Evolutionary conservation across 495 filamentous ascomycete genomes (phyloP), one percentile per base, ranked within the genome.

Genomic region (Aspergillus nidulans): DNA sequence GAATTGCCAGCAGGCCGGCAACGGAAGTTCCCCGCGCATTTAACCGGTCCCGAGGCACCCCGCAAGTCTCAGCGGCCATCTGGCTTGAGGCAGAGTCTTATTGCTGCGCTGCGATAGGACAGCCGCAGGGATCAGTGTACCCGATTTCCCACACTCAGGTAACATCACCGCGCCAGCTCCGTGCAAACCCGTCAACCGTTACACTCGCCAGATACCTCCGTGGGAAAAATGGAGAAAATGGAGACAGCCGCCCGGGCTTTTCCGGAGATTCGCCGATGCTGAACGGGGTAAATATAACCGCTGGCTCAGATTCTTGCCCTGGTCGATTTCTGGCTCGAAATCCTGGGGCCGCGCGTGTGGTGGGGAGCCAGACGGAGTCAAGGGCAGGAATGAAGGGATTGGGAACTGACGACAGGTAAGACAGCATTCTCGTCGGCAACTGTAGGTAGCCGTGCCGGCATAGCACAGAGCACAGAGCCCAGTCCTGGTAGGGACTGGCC

Each of bases 11-110:
- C 10, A 16, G 6, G 21, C 61, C 61, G 61, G 58, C 61, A 60
- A 42, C 49, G 49, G 49, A 52, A 60, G 40, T 58, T 56, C 57
- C 61, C 54, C 57, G 51, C 54, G 42, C 61, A 63, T 63, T 64
- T 61, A 64, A 59, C 62, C 62, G 62, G 62, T 58, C 58, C 58
- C 58, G 62, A 55, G 57, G 57, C 58, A 49, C 62, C 62, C 65
- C 55, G 43, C 58, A 54, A 57, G n/a, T n/a, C n/a, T n/a, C 30
- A 7, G 30, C 30, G n/a, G 30, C 30, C 30, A 6, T 5, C 30
- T 6, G 30, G 30, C 62, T 64, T 66, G 68, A 73, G 56, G 57
- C 55, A 46, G 55, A 57, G 16, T 7, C 18, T 41, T 3, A 19
- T 13, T 43, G 16, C 41, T 16, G 41, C 41, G 19, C 19, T 43